A percentile compares a stretch with the other conserved stretches of the same genome.
These are phyloP conservation scores for Talaromyces atroroseus DNA, from an alignment of 2,329 filamentous ascomycete species.

Conservation along the genomic window DNA sequence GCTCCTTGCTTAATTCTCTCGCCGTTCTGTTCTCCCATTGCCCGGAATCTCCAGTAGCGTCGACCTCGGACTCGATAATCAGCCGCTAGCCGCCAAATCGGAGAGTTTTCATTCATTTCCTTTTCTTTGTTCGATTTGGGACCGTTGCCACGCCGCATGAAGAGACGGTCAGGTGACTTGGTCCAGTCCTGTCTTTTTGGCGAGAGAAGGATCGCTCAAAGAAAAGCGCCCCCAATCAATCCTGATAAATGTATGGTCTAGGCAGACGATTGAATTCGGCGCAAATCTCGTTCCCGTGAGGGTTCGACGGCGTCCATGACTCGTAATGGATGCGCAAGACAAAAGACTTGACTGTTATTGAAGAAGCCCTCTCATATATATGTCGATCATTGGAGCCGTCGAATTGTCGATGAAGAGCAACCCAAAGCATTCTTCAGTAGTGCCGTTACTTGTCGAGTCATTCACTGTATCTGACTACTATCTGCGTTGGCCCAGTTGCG, in stretches of 20 bases:
- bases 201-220: background rate
- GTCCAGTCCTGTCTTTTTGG: background rate
- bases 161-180: constrained; percentile 10
- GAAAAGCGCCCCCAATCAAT: background rate
- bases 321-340: background rate
- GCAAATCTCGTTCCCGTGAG: background rate
- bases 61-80: background rate
- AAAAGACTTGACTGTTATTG: background rate
- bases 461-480: too few species aligned
- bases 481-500: background rate
- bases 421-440: background rate
- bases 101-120: constrained; percentile 3
- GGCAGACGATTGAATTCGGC: too few species aligned
- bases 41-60: background rate
- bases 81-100: constrained; percentile 12
- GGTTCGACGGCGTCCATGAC: background rate
- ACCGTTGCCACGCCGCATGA: constrained; percentile 14
- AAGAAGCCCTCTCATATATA: background rate
- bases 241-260: too few species aligned
- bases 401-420: background rate
- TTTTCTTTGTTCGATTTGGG: constrained; percentile 7
- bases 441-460: background rate
- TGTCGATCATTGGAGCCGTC: background rate
- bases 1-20: background rate
- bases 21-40: constrained; percentile 1